phyloP scores from a whole-genome alignment of 495 filamentous ascomycete genomes.

The Penicillium desertorum region DNA sequence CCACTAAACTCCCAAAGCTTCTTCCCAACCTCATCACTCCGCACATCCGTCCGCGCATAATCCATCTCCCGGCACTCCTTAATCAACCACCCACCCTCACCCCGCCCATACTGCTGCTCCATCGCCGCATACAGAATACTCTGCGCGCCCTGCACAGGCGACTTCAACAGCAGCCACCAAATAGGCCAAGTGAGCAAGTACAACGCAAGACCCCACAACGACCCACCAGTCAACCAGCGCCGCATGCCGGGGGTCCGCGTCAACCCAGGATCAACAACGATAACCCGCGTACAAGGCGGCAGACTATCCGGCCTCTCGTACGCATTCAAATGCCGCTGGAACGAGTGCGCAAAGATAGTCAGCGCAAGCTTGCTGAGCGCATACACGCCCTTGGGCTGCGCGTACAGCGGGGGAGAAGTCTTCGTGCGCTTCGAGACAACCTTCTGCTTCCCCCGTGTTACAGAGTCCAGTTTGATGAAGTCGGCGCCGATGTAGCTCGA shows the following conservation, averaged over 20 bases:
- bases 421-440: slow-evolving; percentile 29
- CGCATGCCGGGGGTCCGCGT: slow-evolving; percentile 82
- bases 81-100: slow-evolving; percentile 67
- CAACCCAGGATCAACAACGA: slow-evolving; percentile 83
- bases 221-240: slow-evolving; percentile 80
- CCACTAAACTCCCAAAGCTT: slow-evolving; percentile 87
- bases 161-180: slow-evolving; percentile 88
- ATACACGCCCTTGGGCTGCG: slow-evolving; percentile 52
- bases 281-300: slow-evolving; percentile 74
- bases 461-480: slow-evolving; percentile 50
- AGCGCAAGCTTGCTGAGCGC: slow-evolving; percentile 85
- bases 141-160: slow-evolving; percentile 76
- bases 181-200: slow-evolving; percentile 78
- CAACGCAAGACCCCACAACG: slow-evolving; percentile 72
- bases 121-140: slow-evolving; percentile 81
- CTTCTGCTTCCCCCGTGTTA: slow-evolving; percentile 26
- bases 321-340: slow-evolving; percentile 81
- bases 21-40: slow-evolving; percentile 74
- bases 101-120: slow-evolving; percentile 66
- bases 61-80: slow-evolving; percentile 84
- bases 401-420: slow-evolving; percentile 12
- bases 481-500: slow-evolving; percentile 76
- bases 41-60: slow-evolving; percentile 69
- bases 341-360: slow-evolving; percentile 82
- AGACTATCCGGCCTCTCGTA: slow-evolving; percentile 79